Evolutionary conservation across 768 basidiomycete genomes (phyloP).

Genomic region (Naganishia vaughanmartiniae): DNA sequence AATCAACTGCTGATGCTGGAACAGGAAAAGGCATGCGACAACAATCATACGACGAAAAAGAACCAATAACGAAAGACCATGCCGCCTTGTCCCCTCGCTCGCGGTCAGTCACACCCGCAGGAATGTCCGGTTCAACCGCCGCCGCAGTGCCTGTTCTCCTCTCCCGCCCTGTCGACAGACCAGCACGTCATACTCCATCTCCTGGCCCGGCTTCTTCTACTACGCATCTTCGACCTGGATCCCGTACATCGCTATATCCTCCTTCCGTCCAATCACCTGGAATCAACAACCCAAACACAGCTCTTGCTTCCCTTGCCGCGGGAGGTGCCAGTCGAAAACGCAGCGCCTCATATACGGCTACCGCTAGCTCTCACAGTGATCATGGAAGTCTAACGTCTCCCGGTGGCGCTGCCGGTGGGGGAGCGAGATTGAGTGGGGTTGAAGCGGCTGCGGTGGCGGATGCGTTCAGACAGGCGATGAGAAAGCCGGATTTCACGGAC

Average conservation of each 20-base stretch:
- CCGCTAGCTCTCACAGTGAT: background rate
- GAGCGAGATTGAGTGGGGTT: slow-evolving; percentile 19
- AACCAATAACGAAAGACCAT: background rate
- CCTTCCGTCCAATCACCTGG: background rate
- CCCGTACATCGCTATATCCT: slow-evolving; percentile 13
- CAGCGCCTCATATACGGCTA: slow-evolving; percentile 13
- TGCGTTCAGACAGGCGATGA: slow-evolving; percentile 80
- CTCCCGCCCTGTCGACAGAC: background rate
- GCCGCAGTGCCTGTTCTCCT: background rate
- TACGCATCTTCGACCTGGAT: background rate
- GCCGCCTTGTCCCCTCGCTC: background rate
- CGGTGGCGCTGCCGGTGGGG: background rate
- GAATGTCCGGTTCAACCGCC: background rate
- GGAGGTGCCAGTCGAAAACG: background rate
- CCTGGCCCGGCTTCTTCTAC: background rate
- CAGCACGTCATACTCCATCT: background rate
- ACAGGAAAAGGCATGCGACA: background rate
- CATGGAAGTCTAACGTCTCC: slow-evolving; percentile 8
- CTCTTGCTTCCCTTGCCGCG: background rate
- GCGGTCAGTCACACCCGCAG: background rate
- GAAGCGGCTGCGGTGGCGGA: slow-evolving; percentile 88
- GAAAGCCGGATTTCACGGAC: slow-evolving; percentile 73
- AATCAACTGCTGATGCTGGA: background rate
- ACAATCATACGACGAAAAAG: slow-evolving; percentile 8
- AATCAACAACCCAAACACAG: background rate